Evolutionary conservation across 805 yeast genomes (phyloP), one percentile per base, ranked within the genome.

Genomic region (Candida nitratophila): DNA sequence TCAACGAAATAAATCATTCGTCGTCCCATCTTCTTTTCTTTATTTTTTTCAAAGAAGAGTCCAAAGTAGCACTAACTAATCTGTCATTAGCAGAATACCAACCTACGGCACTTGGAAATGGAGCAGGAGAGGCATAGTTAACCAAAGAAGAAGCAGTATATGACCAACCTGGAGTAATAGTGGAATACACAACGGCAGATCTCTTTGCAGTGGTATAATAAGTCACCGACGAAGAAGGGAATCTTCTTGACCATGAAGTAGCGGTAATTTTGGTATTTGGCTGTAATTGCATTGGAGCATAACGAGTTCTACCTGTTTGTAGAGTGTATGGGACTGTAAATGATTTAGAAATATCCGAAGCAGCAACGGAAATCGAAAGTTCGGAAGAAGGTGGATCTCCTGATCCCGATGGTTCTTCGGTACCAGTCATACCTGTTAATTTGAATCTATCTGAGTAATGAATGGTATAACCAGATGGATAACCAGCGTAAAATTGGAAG

Each of bases 211-310:
- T 65, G 12, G 77, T 53, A 64, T 71, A 88, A 53, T 76, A 76
- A 0, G 86, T 74, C 44, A 76, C 85, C 0, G 85, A 69, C 44
- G 87, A 77, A 0, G 95, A 76, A 16, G 91, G 79, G 60, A 64
- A 81, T 50, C 78, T 70, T 52, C 81, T 73, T 11, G 83, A 60
- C 82, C 90, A 83, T 3, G 81, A 64, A 10, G 83, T 71, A 33
- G 70, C 76, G 0, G 96, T 85, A 22, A 88, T 76, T 10, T 65
- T 66, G 1, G 84, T 56, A 3, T 83, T 86, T 6, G 99, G 97
- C 64, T 88, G 96, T 47, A 71, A 60, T 66, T 90, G 97, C 96
- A 89, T 87, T 43, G 97, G 96, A 1, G 98, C 97, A 62, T 66
- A 86, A 54, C 90, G 76, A 10, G 86, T 77, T 19, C 53, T 63